Conservation (phyloP, 139 green algal species). For the Coelastrella sp. region DNA sequence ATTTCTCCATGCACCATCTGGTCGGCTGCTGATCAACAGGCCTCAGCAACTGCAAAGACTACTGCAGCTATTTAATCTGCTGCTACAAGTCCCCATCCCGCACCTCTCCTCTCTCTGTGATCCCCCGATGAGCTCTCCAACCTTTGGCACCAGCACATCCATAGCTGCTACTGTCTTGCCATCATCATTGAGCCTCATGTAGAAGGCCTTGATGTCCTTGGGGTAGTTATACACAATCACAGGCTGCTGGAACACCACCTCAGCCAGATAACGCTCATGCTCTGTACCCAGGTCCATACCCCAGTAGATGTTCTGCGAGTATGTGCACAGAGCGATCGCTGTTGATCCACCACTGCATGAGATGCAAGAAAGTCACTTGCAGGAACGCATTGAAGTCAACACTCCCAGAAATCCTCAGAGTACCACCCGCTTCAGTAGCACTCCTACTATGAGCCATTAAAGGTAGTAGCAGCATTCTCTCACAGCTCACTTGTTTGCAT, state of each 20-base stretch:
- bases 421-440: no score
- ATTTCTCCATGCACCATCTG: background rate
- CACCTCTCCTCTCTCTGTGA: slow-evolving; percentile 92
- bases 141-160: slow-evolving; percentile 97
- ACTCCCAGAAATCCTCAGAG: no score
- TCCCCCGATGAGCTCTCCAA: slow-evolving; percentile 95
- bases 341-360: no score
- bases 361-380: no score
- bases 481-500: no score
- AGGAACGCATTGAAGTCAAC: no score
- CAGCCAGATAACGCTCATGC: slow-evolving; percentile 96
- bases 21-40: background rate
- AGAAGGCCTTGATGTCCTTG: slow-evolving; percentile 90
- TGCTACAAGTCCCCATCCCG: background rate
- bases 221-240: slow-evolving; percentile 98
- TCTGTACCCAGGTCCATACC: slow-evolving; percentile 93
- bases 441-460: no score
- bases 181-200: slow-evolving; percentile 99
- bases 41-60: background rate
- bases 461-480: no score
- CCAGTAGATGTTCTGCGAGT: slow-evolving; percentile 80
- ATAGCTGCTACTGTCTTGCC: slow-evolving; percentile 98
- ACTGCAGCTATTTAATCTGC: background rate
- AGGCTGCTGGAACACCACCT: slow-evolving; percentile 95
- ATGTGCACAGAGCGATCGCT: no score